phyloP scores from a whole-genome alignment of 1,284 basidiomycete genomes.

The Puccinia novopanici region DNA sequence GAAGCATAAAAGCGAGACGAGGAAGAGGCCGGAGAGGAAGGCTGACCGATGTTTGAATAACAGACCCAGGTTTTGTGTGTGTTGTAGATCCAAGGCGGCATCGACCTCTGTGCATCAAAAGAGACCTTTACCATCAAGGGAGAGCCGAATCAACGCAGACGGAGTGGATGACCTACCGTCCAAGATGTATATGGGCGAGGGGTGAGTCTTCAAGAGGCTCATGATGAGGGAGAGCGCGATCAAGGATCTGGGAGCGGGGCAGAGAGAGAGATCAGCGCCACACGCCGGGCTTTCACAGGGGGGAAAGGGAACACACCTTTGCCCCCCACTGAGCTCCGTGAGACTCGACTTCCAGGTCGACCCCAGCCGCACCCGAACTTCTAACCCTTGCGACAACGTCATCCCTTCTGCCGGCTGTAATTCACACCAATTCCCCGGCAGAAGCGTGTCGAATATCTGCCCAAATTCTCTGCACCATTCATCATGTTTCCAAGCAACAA shows the following conservation, averaged over 20 bases:
- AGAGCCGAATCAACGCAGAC: no score
- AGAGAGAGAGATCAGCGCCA: slow-evolving; percentile 38
- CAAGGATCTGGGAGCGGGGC: slow-evolving; percentile 48
- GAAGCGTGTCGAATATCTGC: slow-evolving; percentile 88
- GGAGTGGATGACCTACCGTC: slow-evolving; percentile 26
- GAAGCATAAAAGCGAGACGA: no score
- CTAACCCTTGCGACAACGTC: slow-evolving; percentile 89
- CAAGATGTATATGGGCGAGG: slow-evolving; percentile 59
- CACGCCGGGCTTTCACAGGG: not conserved
- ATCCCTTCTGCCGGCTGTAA: slow-evolving; percentile 89
- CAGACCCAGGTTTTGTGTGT: slow-evolving; percentile 60
- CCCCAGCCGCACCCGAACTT: slow-evolving; percentile 94
- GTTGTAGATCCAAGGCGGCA: slow-evolving; percentile 59
- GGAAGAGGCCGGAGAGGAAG: slow-evolving; percentile 64
- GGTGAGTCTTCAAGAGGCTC: slow-evolving; percentile 60
- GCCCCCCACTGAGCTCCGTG: slow-evolving; percentile 94
- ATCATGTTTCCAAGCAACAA: no score
- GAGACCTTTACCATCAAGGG: no score
- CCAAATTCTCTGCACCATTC: slow-evolving; percentile 95
- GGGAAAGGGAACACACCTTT: slow-evolving; percentile 67
- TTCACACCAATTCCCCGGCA: slow-evolving; percentile 96
- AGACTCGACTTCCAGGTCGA: slow-evolving; percentile 95
- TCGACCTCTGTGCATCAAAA: slow-evolving; percentile 57
- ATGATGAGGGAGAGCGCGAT: slow-evolving; percentile 59
- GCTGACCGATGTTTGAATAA: slow-evolving; percentile 54